These are phyloP conservation scores for Buddleja alternifolia DNA, from an alignment of 257 asterid genomes.

Conservation along the genomic window DNA sequence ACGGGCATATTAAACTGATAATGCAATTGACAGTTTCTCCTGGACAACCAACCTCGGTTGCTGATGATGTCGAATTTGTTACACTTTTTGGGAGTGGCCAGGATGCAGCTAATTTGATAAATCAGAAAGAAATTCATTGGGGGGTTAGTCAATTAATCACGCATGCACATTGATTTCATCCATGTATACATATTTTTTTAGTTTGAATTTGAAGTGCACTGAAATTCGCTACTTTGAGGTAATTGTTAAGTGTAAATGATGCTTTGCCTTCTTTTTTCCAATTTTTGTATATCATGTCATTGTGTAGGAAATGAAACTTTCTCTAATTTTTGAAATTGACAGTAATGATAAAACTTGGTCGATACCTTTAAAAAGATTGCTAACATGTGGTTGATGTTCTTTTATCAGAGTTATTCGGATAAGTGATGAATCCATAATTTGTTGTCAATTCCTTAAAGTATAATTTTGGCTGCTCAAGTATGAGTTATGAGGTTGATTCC, in stretches of 20 bases:
- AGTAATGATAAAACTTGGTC: too few relatives aligned
- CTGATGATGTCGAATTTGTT: slow-evolving; percentile 87
- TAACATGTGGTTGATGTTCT: too few relatives aligned
- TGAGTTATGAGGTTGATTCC: too few relatives aligned
- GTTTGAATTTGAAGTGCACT: not conserved
- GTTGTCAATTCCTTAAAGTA: too few relatives aligned
- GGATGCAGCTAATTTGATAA: slow-evolving; percentile 80
- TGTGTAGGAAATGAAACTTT: too few relatives aligned
- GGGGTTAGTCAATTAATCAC: slow-evolving; percentile 65
- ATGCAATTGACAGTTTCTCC: slow-evolving; percentile 73
- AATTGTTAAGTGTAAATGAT: not conserved
- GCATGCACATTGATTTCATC: not conserved
- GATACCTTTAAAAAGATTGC: too few relatives aligned
- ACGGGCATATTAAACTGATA: slow-evolving; percentile 21
- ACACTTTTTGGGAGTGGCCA: slow-evolving; percentile 83
- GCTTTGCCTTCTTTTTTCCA: too few relatives aligned
- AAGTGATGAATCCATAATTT: too few relatives aligned
- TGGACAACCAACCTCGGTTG: slow-evolving; percentile 87
- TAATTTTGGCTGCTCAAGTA: too few relatives aligned
- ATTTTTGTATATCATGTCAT: too few relatives aligned
- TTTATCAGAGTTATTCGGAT: too few relatives aligned
- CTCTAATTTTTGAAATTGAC: too few relatives aligned
- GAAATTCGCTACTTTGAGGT: not conserved
- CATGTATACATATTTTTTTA: not conserved
- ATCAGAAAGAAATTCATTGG: slow-evolving; percentile 96